Evolutionary conservation across 2,329 filamentous ascomycete species (phyloP).

Genomic region (Cryphonectria radicalis): DNA sequence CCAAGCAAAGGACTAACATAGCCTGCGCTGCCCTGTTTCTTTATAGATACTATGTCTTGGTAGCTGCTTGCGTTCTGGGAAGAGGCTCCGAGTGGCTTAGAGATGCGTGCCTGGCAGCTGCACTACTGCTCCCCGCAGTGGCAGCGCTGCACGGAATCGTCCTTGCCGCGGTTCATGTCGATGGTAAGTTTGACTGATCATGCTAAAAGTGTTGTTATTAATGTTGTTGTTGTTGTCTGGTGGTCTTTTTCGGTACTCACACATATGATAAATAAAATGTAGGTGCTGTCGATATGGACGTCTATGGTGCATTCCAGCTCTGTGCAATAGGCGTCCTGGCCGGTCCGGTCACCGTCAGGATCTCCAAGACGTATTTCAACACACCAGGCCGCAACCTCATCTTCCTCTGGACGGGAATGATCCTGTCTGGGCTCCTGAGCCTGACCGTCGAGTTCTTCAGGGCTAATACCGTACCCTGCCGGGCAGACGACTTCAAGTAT

Average conservation of each 20-base stretch:
- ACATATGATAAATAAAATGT: background rate
- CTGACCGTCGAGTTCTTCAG: conserved; percentile 69
- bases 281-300: conserved; percentile 70
- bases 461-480: conserved; percentile 48
- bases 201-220: background rate
- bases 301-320: conserved; percentile 70
- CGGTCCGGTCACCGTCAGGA: conserved; percentile 63
- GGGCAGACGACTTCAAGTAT: conserved; percentile 49
- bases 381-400: conserved; percentile 67
- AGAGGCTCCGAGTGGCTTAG: conserved; percentile 64
- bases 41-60: conserved; percentile 65
- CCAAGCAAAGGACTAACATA: background rate
- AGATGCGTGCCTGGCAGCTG: conserved; percentile 66
- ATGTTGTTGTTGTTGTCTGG: too few species aligned
- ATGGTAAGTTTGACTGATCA: conserved; percentile 49
- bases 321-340: conserved; percentile 69
- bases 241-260: background rate
- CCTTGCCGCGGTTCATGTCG: conserved; percentile 61
- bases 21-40: background rate
- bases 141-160: conserved; percentile 68
- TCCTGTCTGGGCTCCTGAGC: conserved; percentile 64
- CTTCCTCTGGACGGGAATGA: conserved; percentile 66
- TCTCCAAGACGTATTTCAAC: conserved; percentile 68
- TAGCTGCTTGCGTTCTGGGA: conserved; percentile 66
- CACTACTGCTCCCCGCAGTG: conserved; percentile 64